Evolutionary conservation across 2,329 filamentous ascomycete species (phyloP), one percentile per base, ranked within the genome.

Genomic region (Fusarium virguliforme): DNA sequence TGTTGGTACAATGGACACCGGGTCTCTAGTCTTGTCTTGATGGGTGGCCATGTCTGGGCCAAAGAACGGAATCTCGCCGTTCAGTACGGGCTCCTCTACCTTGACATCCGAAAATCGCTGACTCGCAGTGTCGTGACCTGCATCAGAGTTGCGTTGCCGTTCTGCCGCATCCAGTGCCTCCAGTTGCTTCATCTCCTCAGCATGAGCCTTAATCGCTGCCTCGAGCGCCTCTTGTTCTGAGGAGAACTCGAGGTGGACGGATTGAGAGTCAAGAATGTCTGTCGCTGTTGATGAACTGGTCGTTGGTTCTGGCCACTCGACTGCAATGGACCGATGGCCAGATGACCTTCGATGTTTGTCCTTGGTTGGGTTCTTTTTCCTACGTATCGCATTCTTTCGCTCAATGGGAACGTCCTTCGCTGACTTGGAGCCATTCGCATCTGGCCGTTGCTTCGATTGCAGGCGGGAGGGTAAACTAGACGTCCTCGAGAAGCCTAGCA

Each of bases 391-490:
- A 22, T 71, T 71, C 46, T 70, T 72, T 15, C 70, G 51, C 40
- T 65, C 70, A 26, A 72, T 70, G 2, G 70, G 55, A 10, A 43
- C 30, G 8, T 63, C 62, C 15, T 46, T 61, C 4, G 35, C 15
- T n/a, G 38, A 2, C 15, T 63, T 0, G 37, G 37, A 2, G 18
- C 6, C 41, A 53, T 30, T 68, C 10, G 32, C 38, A 4, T 40
- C 54, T 3, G 8, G 34, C 22, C 48, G 56, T 30, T 57, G 67
- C 53, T 70, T 77, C 7, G 79, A 79, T 1, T 77, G 80, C 13
- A 69, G 76, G 2, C 77, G 74, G 32, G 72, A 76, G 35, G 77
- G 76, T 1, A 79, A 65, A 6, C 70, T 2, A 75, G 48, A 3
- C 71, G 75, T 13, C 78, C 56, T 4, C 32, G 63, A 3, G 74